Percentiles rank a stretch among this genome's conserved stretches.
Evolutionary conservation across 129 eudicot species (phyloP).

Genomic region (Helianthus annuus): HanXRQr2.0-SUNRISE NC_035438.2:27611869-27612368

Average conservation of each 20-base stretch:
- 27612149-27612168: neutral
- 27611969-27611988: neutral
- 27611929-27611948: neutral
- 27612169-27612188: neutral
- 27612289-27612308: neutral
- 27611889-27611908: constrained; percentile 5
- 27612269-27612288: neutral
- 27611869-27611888: neutral
- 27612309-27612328: neutral
- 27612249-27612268: neutral
- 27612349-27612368: neutral
- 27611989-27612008: neutral
- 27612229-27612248: neutral
- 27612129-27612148: neutral
- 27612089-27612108: neutral
- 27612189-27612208: neutral
- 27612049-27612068: neutral
- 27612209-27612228: neutral
- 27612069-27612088: neutral
- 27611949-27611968: neutral
- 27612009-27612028: neutral
- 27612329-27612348: neutral
- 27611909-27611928: neutral
- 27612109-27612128: neutral
- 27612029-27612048: neutral